Conservation (phyloP, 345 rosid species). For the Acer campestre region DNA sequence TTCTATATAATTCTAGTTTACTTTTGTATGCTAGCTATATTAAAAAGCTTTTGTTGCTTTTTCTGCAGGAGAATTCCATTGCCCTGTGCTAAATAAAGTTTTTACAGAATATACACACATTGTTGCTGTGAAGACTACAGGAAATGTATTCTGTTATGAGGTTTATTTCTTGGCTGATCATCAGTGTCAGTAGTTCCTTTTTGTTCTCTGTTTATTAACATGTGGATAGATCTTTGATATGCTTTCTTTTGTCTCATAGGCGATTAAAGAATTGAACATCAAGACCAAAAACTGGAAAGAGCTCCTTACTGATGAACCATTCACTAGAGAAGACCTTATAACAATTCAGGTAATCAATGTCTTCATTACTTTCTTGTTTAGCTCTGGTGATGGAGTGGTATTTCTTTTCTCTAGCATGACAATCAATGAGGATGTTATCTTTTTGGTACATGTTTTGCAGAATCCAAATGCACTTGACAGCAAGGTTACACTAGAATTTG, state of each 20-base stretch:
- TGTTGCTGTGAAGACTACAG: conserved; percentile 89
- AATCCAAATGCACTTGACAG: conserved; percentile 80
- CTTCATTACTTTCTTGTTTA: conserved; percentile 13
- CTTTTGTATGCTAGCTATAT: conserved; percentile 8
- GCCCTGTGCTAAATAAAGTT: conserved; percentile 91
- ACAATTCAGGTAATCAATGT: conserved; percentile 65
- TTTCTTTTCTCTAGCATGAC: conserved; percentile 8
- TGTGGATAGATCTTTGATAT: conserved; percentile 14
- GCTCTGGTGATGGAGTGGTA: conserved; percentile 12
- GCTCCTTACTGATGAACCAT: conserved; percentile 84
- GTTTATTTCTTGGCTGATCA: conserved; percentile 34
- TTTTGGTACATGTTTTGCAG: conserved; percentile 39
- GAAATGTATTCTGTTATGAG: conserved; percentile 90
- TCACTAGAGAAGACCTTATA: conserved; percentile 77
- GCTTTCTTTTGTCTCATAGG: conserved; percentile 41
- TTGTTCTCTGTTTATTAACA: conserved; percentile 11
- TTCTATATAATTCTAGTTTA: not conserved
- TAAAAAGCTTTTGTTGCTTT: not conserved
- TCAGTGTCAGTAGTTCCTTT: conserved; percentile 15
- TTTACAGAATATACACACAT: conserved; percentile 90
- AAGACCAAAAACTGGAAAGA: conserved; percentile 94
- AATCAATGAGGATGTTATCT: not conserved
- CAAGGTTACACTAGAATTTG: conserved; percentile 74
- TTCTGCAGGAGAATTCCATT: conserved; percentile 78
- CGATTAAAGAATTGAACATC: conserved; percentile 86